phyloP scores from a whole-genome alignment of 306 rosid species.

The Quillaja saponaria region DNA sequence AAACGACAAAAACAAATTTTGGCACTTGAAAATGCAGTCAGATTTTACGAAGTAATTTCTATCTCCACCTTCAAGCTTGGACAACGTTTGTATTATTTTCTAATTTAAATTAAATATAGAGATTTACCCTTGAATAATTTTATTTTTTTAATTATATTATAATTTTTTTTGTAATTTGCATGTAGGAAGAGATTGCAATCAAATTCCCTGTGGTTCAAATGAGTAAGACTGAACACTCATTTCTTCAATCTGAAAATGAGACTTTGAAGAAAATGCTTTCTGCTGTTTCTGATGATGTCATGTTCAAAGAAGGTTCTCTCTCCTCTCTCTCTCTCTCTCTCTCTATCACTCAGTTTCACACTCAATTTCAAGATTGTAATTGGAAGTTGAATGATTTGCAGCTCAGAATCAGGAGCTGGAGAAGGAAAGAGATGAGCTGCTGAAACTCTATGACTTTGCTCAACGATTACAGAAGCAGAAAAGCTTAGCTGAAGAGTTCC shows the following conservation, averaged over 20 bases:
- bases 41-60: conserved; percentile 26
- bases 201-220: conserved; percentile 17
- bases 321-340: not conserved
- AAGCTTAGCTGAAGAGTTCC: not conserved
- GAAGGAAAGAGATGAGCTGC: conserved; percentile 26
- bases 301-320: conserved; percentile 29
- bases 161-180: too few species aligned
- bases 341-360: too few species aligned
- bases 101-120: too few species aligned
- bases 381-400: not conserved
- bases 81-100: not conserved
- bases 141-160: too few species aligned
- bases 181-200: conserved; percentile 32
- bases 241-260: conserved; percentile 33
- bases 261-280: conserved; percentile 21
- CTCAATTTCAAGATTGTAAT: too few species aligned
- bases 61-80: not conserved
- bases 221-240: conserved; percentile 10
- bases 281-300: conserved; percentile 16
- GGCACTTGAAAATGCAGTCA: conserved; percentile 26
- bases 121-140: too few species aligned
- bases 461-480: not conserved
- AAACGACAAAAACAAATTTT: conserved; percentile 20
- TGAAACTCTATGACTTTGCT: conserved; percentile 1
- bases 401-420: conserved; percentile 32